Percentiles rank a stretch among this genome's conserved stretches.
phyloP scores from a whole-genome alignment of 2,329 filamentous ascomycete species.

The Botrytis fragariae region DNA sequence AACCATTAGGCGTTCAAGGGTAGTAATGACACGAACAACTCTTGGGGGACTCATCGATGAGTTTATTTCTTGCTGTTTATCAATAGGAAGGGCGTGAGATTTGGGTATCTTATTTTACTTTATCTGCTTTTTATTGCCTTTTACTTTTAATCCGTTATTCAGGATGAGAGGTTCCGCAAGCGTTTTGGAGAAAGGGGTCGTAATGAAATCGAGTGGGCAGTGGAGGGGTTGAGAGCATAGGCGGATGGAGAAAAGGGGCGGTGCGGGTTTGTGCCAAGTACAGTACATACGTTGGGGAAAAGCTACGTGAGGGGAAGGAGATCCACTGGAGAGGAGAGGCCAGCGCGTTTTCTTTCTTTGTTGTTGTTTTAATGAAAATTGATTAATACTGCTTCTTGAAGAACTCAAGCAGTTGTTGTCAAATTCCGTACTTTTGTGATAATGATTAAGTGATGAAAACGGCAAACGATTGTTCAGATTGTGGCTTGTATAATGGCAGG shows the following conservation, averaged over 20 bases:
- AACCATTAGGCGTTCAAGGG: constrained; percentile 9
- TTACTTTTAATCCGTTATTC: no score
- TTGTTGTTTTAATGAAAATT: not conserved
- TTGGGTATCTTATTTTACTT: not conserved
- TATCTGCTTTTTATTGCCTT: not conserved
- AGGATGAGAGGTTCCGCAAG: not conserved
- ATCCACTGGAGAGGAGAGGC: not conserved
- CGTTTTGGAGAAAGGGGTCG: not conserved
- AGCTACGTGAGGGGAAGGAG: not conserved
- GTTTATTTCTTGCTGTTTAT: constrained; percentile 14
- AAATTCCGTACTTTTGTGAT: not conserved
- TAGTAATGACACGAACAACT: constrained; percentile 17
- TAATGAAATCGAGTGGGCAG: not conserved
- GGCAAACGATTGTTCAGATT: not conserved
- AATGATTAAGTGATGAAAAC: not conserved
- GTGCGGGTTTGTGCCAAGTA: not conserved
- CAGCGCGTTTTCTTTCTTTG: not conserved
- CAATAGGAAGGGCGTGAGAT: not conserved
- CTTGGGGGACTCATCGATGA: not conserved
- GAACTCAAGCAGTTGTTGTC: not conserved
- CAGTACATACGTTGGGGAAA: not conserved
- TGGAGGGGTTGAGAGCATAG: not conserved
- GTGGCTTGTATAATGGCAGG: not conserved
- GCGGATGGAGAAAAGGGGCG: not conserved
- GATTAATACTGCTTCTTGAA: not conserved